Percentiles rank a stretch among this genome's conserved stretches.
Conservation (phyloP, 352 stramenopile species). For the Phytopythium montanum region DNA sequence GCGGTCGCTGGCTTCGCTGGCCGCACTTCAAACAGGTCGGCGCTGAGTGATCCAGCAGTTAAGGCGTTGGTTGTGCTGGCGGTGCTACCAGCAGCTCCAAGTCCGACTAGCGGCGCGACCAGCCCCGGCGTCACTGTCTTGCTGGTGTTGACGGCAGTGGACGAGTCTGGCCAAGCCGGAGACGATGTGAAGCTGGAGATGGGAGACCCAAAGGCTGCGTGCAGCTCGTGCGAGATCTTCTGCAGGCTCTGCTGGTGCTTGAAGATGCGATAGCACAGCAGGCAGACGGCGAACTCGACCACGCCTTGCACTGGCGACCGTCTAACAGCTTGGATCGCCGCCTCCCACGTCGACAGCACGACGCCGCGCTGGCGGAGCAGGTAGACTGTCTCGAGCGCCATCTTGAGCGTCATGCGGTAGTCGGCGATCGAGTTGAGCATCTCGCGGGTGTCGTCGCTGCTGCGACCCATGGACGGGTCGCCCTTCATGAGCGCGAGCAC, state of each 20-base stretch:
- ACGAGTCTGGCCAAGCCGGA: neutral
- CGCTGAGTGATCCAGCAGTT: slow-evolving; percentile 1
- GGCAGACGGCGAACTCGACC: slow-evolving; percentile 61
- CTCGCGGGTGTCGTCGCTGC: slow-evolving; percentile 17
- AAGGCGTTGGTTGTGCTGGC: neutral
- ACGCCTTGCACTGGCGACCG: slow-evolving; percentile 30
- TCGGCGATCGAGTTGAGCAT: slow-evolving; percentile 33
- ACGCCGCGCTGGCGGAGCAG: slow-evolving; percentile 60
- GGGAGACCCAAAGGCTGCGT: slow-evolving; percentile 8
- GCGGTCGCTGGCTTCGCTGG: neutral
- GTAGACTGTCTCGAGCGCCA: slow-evolving; percentile 67
- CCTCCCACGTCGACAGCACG: slow-evolving; percentile 52
- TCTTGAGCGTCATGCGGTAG: slow-evolving; percentile 80
- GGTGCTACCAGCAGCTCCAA: neutral
- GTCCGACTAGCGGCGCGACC: neutral
- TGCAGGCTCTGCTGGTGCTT: slow-evolving; percentile 60
- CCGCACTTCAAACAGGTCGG: slow-evolving; percentile 16
- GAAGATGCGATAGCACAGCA: slow-evolving; percentile 75
- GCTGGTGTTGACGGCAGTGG: neutral
- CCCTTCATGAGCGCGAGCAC: slow-evolving; percentile 26
- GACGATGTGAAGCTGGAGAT: neutral
- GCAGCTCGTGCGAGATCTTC: slow-evolving; percentile 41
- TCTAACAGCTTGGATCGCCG: slow-evolving; percentile 31
- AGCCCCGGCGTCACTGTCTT: neutral
- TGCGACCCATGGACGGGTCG: slow-evolving; percentile 9